Evolutionary conservation across 371 early-diverging fungal genomes (phyloP).

Genomic region (Mucor mucedo): DNA sequence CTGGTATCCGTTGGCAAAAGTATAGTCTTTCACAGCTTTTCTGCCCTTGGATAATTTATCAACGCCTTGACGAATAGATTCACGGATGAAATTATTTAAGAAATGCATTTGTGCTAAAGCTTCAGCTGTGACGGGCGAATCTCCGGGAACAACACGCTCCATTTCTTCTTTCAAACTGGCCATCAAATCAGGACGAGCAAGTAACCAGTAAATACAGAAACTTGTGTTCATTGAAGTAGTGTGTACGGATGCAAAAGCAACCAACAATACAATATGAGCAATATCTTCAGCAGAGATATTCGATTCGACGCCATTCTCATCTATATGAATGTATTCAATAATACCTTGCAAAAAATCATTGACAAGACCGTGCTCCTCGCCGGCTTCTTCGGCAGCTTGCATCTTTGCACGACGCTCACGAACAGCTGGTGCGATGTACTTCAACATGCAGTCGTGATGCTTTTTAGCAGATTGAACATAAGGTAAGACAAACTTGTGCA

Average conservation of each 20-base stretch:
- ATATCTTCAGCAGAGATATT: constrained; percentile 24
- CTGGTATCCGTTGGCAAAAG: constrained; percentile 49
- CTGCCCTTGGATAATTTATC: constrained; percentile 36
- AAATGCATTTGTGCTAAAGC: constrained; percentile 35
- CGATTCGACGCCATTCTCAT: constrained; percentile 14
- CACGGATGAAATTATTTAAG: constrained; percentile 42
- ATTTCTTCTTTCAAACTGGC: constrained; percentile 33
- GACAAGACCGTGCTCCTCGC: constrained; percentile 2
- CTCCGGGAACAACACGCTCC: constrained; percentile 28
- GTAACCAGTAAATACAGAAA: constrained; percentile 37
- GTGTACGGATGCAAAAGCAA: constrained; percentile 51
- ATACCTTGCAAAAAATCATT: constrained; percentile 36
- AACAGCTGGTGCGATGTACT: constrained; percentile 30
- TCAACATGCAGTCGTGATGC: constrained; percentile 14
- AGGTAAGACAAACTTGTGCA: constrained; percentile 34
- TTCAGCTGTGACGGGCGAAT: no score
- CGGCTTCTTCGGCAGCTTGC: constrained; percentile 12
- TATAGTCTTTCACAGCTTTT: constrained; percentile 32
- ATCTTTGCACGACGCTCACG: constrained; percentile 21
- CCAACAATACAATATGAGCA: constrained; percentile 27
- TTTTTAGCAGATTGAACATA: constrained; percentile 28
- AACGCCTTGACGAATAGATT: constrained; percentile 37
- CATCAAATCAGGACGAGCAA: constrained; percentile 40
- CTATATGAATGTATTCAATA: constrained; percentile 26
- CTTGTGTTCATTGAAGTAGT: constrained; percentile 37